A percentile compares a stretch with the other conserved stretches of the same genome.
Conservation (phyloP, 2,329 filamentous ascomycete species). For the Thermothelomyces thermophilus region DNA sequence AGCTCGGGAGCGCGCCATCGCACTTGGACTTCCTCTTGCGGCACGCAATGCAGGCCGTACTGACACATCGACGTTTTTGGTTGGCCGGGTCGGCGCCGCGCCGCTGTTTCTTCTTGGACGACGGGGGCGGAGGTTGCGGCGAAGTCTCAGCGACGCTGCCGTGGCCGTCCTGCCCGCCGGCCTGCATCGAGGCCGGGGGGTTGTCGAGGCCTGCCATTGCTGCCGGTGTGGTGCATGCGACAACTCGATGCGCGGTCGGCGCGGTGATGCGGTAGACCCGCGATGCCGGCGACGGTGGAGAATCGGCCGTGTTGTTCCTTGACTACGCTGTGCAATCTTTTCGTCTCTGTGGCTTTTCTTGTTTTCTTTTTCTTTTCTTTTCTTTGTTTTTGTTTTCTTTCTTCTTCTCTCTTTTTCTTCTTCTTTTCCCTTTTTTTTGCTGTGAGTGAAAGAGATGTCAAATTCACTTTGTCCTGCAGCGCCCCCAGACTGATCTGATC, state of each 20-base stretch:
- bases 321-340: too few species aligned
- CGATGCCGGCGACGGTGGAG: constrained; percentile 6
- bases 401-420: too few species aligned
- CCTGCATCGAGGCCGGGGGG: constrained; percentile 3
- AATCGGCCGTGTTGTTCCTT: too few species aligned
- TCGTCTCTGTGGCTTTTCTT: not conserved
- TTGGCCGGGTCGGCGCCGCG: constrained; percentile 40
- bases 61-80: constrained; percentile 70
- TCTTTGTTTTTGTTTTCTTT: too few species aligned
- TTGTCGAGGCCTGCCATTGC: constrained; percentile 15
- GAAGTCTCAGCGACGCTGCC: constrained; percentile 1
- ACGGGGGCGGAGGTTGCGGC: constrained; percentile 7
- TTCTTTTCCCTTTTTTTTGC: too few species aligned
- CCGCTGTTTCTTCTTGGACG: constrained; percentile 44
- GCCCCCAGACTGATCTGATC: not conserved
- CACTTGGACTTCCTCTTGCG: constrained; percentile 79
- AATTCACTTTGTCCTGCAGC: not conserved
- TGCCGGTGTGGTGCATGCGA: not conserved
- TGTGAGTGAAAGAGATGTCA: too few species aligned
- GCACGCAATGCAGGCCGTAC: constrained; percentile 78
- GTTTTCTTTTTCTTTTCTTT: too few species aligned
- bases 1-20: constrained; percentile 84
- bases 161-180: constrained; percentile 9
- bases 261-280: constrained; percentile 4
- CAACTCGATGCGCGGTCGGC: not conserved